Evolutionary conservation across 768 basidiomycete species (phyloP).

Genomic region (Pleurotus djamor): DNA sequence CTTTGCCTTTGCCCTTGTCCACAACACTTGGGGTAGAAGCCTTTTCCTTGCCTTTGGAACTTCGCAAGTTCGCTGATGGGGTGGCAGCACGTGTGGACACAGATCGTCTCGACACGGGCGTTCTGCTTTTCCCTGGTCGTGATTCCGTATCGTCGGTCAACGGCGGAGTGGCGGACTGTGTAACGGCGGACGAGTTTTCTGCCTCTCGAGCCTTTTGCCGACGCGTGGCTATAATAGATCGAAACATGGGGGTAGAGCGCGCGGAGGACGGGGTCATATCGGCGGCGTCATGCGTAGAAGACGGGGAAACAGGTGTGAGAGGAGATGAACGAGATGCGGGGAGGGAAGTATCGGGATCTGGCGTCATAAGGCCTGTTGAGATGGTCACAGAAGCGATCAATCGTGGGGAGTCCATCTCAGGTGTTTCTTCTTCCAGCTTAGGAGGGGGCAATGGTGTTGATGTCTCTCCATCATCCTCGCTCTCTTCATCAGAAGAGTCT

Average conservation of each 20-base stretch:
- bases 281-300: conserved; percentile 12
- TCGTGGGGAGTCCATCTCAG: conserved; percentile 32
- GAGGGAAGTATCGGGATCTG: conserved; percentile 25
- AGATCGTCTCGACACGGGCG: conserved; percentile 23
- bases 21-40: conserved; percentile 1
- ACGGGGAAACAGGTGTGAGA: conserved; percentile 38
- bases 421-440: conserved; percentile 52
- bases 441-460: conserved; percentile 42
- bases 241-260: conserved; percentile 35
- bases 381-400: too few relatives aligned
- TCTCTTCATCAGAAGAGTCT: conserved; percentile 61
- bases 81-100: conserved; percentile 12
- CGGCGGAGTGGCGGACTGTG: conserved; percentile 46
- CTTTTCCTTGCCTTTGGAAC: conserved; percentile 9
- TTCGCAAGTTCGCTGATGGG: conserved; percentile 4
- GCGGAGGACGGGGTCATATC: conserved; percentile 26
- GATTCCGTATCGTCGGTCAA: conserved; percentile 42
- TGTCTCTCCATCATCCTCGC: conserved; percentile 50
- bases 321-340: conserved; percentile 34
- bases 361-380: conserved; percentile 18
- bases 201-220: conserved; percentile 41
- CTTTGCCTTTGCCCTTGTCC: conserved; percentile 40
- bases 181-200: conserved; percentile 6
- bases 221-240: conserved; percentile 61
- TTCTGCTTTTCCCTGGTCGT: conserved; percentile 19